phyloP scores from a whole-genome alignment of 176 grass and related monocot species.

The Eleusine indica region DNA sequence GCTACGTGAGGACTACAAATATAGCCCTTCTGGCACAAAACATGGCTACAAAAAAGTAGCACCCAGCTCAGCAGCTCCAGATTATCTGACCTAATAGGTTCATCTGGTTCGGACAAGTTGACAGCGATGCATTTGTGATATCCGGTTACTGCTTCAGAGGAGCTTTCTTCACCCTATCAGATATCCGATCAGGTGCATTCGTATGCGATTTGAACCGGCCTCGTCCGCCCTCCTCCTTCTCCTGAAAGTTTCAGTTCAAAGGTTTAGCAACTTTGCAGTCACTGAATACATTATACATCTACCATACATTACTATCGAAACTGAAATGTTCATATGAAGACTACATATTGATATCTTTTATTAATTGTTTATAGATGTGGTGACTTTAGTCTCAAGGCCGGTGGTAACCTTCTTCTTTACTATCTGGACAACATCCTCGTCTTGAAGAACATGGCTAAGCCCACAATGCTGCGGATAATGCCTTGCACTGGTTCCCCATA shows the following conservation, averaged over 20 bases:
- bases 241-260: conserved; percentile 50
- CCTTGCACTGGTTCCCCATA: conserved; percentile 85
- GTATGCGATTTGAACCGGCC: conserved; percentile 95
- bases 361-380: background rate
- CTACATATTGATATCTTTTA: background rate
- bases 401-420: conserved; percentile 94
- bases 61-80: conserved; percentile 27
- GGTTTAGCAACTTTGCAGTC: conserved; percentile 32
- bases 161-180: conserved; percentile 94
- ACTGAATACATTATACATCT: background rate
- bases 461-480: conserved; percentile 95
- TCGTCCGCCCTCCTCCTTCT: conserved; percentile 73
- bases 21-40: conserved; percentile 40
- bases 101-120: conserved; percentile 10
- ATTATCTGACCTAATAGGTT: background rate
- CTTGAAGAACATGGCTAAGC: conserved; percentile 69
- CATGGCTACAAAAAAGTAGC: conserved; percentile 26
- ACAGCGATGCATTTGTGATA: background rate
- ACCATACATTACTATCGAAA: background rate
- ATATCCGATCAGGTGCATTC: conserved; percentile 71
- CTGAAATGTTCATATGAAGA: background rate
- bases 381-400: background rate
- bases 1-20: background rate
- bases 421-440: conserved; percentile 97
- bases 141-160: conserved; percentile 69